Evolutionary conservation across 768 basidiomycete genomes (phyloP).

Genomic region (Paxillus ammoniavirescens): DNA sequence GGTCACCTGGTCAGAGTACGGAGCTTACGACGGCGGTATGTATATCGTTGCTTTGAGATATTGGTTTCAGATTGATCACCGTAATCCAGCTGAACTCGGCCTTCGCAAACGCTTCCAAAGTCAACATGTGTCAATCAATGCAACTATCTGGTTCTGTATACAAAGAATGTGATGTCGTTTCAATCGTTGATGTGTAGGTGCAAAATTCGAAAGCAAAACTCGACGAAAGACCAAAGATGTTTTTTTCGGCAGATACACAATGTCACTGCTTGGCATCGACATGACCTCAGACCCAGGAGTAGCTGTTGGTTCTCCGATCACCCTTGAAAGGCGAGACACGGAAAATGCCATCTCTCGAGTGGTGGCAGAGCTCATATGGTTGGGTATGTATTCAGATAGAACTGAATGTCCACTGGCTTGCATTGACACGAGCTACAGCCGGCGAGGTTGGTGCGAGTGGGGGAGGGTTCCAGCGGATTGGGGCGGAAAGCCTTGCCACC

Average conservation of each 20-base stretch:
- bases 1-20: conserved; percentile 2
- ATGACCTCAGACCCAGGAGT: not conserved
- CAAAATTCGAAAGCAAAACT: not conserved
- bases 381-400: conserved; percentile 2
- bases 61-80: not conserved
- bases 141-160: not conserved
- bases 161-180: not conserved
- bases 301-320: not conserved
- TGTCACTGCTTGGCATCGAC: not conserved
- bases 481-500: not conserved
- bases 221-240: not conserved
- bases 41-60: not conserved
- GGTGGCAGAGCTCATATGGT: conserved; percentile 6
- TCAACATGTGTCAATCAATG: not conserved
- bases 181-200: not conserved
- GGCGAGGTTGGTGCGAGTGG: not conserved
- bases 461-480: not conserved
- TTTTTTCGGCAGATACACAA: not conserved
- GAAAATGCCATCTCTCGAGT: conserved; percentile 3
- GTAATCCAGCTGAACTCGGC: not conserved
- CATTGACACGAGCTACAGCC: not conserved
- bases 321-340: not conserved
- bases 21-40: not conserved
- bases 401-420: too few species aligned
- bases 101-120: not conserved